These are phyloP conservation scores for Urtica urens DNA, from an alignment of 306 rosid species.

Conservation along the genomic window DNA sequence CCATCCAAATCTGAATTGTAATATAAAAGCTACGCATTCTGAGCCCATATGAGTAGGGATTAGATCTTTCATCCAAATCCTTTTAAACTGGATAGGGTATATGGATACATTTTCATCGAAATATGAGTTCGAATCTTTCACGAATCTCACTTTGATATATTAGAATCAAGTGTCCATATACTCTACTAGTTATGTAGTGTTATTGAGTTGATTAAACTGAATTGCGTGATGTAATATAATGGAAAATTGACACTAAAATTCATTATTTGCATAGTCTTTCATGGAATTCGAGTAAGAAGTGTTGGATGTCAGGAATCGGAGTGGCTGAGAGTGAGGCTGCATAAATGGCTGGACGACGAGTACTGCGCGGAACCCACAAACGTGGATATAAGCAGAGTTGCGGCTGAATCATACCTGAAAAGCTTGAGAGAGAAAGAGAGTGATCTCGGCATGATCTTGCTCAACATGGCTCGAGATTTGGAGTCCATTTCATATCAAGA, in stretches of 20 bases:
- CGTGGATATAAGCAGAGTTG: constrained; percentile 79
- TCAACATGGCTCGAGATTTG: constrained; percentile 62
- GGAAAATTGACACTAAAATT: neutral
- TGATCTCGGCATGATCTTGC: constrained; percentile 67
- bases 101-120: too few species aligned
- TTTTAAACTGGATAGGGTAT: too few species aligned
- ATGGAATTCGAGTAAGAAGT: neutral
- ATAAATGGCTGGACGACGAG: constrained; percentile 90
- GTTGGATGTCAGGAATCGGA: constrained; percentile 61
- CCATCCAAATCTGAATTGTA: neutral
- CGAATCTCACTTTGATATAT: neutral
- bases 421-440: constrained; percentile 50
- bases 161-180: neutral
- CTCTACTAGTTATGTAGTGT: neutral
- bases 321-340: constrained; percentile 74
- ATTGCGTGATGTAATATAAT: too few species aligned
- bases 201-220: too few species aligned
- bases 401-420: constrained; percentile 59
- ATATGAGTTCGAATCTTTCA: neutral
- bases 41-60: too few species aligned
- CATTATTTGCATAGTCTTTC: neutral
- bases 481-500: constrained; percentile 73
- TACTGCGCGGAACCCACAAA: constrained; percentile 90
- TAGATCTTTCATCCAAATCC: too few species aligned
- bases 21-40: too few species aligned